Conservation (phyloP, 345 rosid species). For the Eucalyptus regnans region DNA sequence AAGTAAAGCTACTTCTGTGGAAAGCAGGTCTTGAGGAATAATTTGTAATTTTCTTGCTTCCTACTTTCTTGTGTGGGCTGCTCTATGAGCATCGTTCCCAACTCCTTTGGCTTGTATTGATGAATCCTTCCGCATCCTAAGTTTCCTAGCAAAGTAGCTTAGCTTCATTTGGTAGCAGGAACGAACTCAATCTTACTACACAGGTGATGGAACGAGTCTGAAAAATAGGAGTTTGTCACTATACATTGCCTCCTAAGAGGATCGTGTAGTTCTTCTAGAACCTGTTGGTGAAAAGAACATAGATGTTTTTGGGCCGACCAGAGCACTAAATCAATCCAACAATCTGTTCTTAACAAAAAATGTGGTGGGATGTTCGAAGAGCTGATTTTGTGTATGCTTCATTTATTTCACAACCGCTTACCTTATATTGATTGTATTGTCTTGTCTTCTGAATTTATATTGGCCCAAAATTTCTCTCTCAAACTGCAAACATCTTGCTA, state of each 20-base stretch:
- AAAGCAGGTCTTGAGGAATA: not conserved
- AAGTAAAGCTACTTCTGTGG: not conserved
- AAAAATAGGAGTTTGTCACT: not conserved
- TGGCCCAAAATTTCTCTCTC: not conserved
- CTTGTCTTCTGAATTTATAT: not conserved
- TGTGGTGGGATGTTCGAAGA: not conserved
- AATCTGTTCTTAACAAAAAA: not conserved
- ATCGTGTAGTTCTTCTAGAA: not conserved
- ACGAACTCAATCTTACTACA: not conserved
- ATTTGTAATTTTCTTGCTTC: not conserved
- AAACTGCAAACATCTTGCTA: not conserved
- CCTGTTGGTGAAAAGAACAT: not conserved
- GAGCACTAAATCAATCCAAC: not conserved
- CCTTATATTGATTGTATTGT: not conserved
- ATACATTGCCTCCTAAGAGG: not conserved
- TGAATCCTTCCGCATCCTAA: not conserved
- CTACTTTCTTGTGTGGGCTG: not conserved
- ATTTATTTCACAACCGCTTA: not conserved
- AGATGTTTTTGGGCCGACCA: not conserved
- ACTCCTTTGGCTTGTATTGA: not conserved
- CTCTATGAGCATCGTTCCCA: not conserved
- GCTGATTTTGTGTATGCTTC: not conserved
- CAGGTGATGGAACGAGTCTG: not conserved
- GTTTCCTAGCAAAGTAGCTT: not conserved
- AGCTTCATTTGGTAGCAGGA: not conserved